Evolutionary conservation across 345 rosid species (phyloP).

Genomic region (Salix brachista): DNA sequence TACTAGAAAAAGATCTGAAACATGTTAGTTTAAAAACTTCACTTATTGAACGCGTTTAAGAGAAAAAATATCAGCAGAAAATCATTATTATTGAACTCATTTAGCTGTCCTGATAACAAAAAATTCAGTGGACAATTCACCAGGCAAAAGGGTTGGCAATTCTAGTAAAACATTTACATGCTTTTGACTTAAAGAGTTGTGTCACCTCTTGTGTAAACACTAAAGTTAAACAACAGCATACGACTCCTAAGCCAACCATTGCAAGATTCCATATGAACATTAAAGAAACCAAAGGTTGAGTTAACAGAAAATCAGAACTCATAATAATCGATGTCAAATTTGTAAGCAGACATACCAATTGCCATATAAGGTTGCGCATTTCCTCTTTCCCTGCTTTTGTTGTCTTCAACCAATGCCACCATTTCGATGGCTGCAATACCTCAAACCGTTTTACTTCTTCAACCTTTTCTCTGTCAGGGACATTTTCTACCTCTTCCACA

Average conservation of each 20-base stretch:
- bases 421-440: slow-evolving; percentile 75
- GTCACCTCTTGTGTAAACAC: no score
- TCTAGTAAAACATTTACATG: no score
- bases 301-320: slow-evolving; percentile 8
- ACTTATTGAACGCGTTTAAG: not conserved
- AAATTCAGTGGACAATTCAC: no score
- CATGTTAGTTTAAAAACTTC: not conserved
- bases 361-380: slow-evolving; percentile 78
- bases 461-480: slow-evolving; percentile 35
- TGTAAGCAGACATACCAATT: slow-evolving; percentile 51
- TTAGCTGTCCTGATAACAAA: no score
- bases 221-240: no score
- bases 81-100: no score
- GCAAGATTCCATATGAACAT: no score
- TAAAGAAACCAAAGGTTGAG: not conserved
- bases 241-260: no score
- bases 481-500: slow-evolving; percentile 51
- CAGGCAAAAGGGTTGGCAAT: no score
- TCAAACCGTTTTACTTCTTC: slow-evolving; percentile 53
- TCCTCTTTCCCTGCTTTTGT: slow-evolving; percentile 79
- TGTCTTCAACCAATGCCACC: slow-evolving; percentile 97
- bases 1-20: not conserved
- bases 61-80: no score
- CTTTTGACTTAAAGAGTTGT: no score
- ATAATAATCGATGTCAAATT: slow-evolving; percentile 9